Conservation (phyloP, 371 early-diverging fungal species). For the Mucor velutinosus region DNA sequence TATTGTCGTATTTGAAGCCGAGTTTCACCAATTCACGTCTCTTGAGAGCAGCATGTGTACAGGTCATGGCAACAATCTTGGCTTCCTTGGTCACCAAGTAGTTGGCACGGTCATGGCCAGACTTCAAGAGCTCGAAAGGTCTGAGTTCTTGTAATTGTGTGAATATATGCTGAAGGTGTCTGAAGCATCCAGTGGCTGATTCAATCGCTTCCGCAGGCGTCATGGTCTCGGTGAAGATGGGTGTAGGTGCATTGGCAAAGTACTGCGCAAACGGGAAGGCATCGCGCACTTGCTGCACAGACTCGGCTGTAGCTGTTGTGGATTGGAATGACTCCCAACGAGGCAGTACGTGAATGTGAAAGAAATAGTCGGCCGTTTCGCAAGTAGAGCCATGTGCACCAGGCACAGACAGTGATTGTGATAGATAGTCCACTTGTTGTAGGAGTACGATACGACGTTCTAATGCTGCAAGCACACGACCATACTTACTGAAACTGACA, state of each 20-base stretch:
- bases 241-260: constrained; percentile 76
- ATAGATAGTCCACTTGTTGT: constrained; percentile 74
- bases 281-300: constrained; percentile 31
- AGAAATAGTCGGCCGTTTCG: constrained; percentile 93
- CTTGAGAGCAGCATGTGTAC: constrained; percentile 92
- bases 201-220: constrained; percentile 53
- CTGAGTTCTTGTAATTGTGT: constrained; percentile 76
- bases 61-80: constrained; percentile 94
- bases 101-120: constrained; percentile 80
- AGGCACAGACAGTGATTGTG: constrained; percentile 66
- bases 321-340: constrained; percentile 77
- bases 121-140: constrained; percentile 90
- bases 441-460: constrained; percentile 81
- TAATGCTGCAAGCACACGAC: constrained; percentile 90
- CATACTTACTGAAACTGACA: constrained; percentile 85
- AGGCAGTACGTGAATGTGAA: constrained; percentile 69
- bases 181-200: constrained; percentile 77
- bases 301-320: constrained; percentile 17
- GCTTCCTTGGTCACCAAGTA: constrained; percentile 95
- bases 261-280: constrained; percentile 83
- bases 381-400: constrained; percentile 92
- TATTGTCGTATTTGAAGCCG: constrained; percentile 92
- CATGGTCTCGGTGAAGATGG: constrained; percentile 65
- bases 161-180: constrained; percentile 76
- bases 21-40: constrained; percentile 79